These are phyloP conservation scores for Neofusicoccum laricinum DNA, from an alignment of 2,329 filamentous ascomycete species.

Conservation along the genomic window DNA sequence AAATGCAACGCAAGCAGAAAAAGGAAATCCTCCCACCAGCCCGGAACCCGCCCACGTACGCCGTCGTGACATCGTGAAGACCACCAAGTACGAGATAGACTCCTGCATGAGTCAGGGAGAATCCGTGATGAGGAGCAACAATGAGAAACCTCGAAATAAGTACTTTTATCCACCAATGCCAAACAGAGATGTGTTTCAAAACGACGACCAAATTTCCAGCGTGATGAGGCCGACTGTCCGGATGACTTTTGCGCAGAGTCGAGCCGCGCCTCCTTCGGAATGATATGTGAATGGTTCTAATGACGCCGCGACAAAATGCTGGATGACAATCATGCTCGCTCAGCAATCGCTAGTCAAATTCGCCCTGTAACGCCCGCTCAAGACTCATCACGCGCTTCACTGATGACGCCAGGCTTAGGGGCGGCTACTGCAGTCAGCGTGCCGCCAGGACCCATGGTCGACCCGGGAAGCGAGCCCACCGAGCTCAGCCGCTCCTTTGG, in stretches of 20 bases:
- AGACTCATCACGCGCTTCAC: constrained; percentile 39
- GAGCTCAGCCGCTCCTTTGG: constrained; percentile 42
- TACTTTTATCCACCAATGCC: constrained; percentile 16
- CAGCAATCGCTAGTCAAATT: constrained; percentile 14
- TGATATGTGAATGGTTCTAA: constrained; percentile 16
- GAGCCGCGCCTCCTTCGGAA: background rate
- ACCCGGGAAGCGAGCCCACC: constrained; percentile 30
- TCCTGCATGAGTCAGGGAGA: background rate
- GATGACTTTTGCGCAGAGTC: background rate
- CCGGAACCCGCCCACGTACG: constrained; percentile 10
- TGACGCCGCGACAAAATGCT: constrained; percentile 16
- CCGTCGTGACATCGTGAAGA: constrained; percentile 16
- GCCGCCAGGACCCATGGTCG: constrained; percentile 23
- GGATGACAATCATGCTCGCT: constrained; percentile 17
- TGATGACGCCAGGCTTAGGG: constrained; percentile 34
- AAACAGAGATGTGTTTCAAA: constrained; percentile 12
- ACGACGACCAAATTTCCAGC: background rate
- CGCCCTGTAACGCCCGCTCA: constrained; percentile 23
- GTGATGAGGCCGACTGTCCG: background rate
- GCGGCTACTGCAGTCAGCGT: constrained; percentile 20
- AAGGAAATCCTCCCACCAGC: constrained; percentile 3
- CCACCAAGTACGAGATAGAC: constrained; percentile 13
- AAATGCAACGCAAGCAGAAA: background rate
- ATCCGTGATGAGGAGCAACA: background rate
- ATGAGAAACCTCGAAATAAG: constrained; percentile 13